Evolutionary conservation across 371 early-diverging fungal genomes (phyloP), one percentile per base, ranked within the genome.

Genomic region (Syncephalastrum contaminatum): DNA sequence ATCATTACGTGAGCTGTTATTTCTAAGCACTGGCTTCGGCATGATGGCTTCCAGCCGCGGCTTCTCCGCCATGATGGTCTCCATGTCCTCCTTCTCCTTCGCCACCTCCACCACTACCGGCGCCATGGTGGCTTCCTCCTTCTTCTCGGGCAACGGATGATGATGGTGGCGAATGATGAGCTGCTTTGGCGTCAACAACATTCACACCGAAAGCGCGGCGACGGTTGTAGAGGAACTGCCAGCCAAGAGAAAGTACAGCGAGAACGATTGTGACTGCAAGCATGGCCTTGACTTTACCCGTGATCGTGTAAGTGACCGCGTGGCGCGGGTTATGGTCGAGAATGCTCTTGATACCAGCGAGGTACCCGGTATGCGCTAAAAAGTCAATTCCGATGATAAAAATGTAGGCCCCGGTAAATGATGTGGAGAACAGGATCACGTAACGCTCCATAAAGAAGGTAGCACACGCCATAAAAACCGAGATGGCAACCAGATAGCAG

Each of bases 161-260:
- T n/a, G 22, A 50, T n/a, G 48, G 27, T 7, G 27, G 53, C 2
- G 36, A 30, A 8, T 30, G 36, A 30, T 30, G 58, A 21, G 47
- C 48, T 2, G 48, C 13, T 25, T 44, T 51, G 25, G 20, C 44
- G 13, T 16, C 36, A 13, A 57, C 51, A 8, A 48, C 24, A 22
- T 55, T 55, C n/a, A 65, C 55, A 24, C 60, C 60, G 43, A 58
- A 65, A 2, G 46, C 20, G n/a, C 69, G 70, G 21, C 46, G 56
- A 6, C 56, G 64, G 41, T 63, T 64, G 46, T 52, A 56, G n/a
- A 57, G 46, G 41, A 52, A 57, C 16, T 65, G 69, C 69, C 62
- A 69, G 13, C 53, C 64, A 50, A 58, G 48, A 2, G 69, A 60
- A 18, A 67, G 50, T n/a, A 67, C 40, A 24, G 62, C 57, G 16